Evolutionary conservation across 2,329 filamentous ascomycete genomes (phyloP), one percentile per base, ranked within the genome.

Genomic region (Pseudodiploospora longispora): DNA sequence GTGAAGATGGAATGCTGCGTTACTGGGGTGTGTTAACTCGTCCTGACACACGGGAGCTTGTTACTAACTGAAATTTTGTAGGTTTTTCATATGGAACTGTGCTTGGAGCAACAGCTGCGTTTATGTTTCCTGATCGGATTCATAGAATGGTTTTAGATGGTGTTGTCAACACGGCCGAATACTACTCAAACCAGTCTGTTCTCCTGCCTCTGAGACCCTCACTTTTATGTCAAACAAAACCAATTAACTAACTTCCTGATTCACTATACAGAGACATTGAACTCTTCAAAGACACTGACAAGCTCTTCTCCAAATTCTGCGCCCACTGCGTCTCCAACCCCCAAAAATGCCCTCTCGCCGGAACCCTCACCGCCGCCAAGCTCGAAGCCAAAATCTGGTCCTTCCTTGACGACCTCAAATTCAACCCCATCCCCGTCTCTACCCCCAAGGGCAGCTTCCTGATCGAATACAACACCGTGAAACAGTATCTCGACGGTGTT

Each of bases 1-100:
- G 53, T 1, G 61, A 64, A 28, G 65, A 67, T 44, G 61, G 63
- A 12, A 40, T 66, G 52, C 46, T 68, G 5, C 52, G 63, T 7
- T 42, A 37, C 34, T 42, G 33, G 32, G 40, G 40, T 27, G 32
- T 36, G 32, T 9, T 9, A 34, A 34, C 9, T 12, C 32, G 8
- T 34, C 19, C 19, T 19, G 19, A 19, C 19, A 19, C 19, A 19
- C 19, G 19, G 3, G 19, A 19, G 19, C 19, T 19, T 19, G 19
- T 19, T 19, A 19, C 19, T 19, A 19, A 19, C 19, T 19, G 3
- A 19, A 19, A 19, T 19, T 19, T 19, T 19, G 3, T 34, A 34
- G 43, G 43, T 8, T 28, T 42, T n/a, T 48, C 46, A 7, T 48
- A 48, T 35, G 46, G 46, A 31, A 37, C 36, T 6, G 10, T 46